phyloP scores from a whole-genome alignment of 495 filamentous ascomycete species.

The Podospora comata region DNA sequence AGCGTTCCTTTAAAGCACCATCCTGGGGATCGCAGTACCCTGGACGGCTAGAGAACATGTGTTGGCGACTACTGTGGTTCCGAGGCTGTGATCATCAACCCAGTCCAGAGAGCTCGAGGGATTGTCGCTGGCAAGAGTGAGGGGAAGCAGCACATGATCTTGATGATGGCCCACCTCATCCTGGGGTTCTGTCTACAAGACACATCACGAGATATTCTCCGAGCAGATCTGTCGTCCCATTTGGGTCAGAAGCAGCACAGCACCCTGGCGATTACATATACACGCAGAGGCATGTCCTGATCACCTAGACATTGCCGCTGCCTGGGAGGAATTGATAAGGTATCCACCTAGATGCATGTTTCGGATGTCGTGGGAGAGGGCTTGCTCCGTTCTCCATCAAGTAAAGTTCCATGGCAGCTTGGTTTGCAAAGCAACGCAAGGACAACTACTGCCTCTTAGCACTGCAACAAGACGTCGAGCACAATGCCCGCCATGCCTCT shows the following conservation, averaged over 20 bases:
- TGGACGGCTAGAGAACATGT: constrained; percentile 1
- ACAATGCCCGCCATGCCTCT: constrained; percentile 17
- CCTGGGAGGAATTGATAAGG: background rate
- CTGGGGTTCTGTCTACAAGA: constrained; percentile 4
- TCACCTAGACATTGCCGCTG: background rate
- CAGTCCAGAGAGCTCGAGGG: background rate
- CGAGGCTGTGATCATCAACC: constrained; percentile 9
- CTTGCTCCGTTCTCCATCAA: constrained; percentile 18
- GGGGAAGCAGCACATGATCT: background rate
- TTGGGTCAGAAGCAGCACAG: constrained; percentile 13
- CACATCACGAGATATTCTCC: constrained; percentile 14
- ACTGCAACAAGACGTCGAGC: background rate
- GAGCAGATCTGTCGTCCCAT: constrained; percentile 19
- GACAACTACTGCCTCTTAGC: background rate
- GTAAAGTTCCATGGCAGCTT: background rate
- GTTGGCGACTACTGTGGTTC: constrained; percentile 17
- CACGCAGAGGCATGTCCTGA: background rate
- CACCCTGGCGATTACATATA: background rate
- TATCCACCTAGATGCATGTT: background rate
- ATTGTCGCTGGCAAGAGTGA: background rate
- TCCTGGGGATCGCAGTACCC: constrained; percentile 19
- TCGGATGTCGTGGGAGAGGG: constrained; percentile 13
- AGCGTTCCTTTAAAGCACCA: constrained; percentile 18
- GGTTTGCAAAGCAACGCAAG: constrained; percentile 5
- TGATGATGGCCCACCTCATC: constrained; percentile 3